A percentile compares a stretch with the other conserved stretches of the same genome.
Conservation (phyloP, 2,329 filamentous ascomycete genomes). For the Diaporthe velutina region DNA sequence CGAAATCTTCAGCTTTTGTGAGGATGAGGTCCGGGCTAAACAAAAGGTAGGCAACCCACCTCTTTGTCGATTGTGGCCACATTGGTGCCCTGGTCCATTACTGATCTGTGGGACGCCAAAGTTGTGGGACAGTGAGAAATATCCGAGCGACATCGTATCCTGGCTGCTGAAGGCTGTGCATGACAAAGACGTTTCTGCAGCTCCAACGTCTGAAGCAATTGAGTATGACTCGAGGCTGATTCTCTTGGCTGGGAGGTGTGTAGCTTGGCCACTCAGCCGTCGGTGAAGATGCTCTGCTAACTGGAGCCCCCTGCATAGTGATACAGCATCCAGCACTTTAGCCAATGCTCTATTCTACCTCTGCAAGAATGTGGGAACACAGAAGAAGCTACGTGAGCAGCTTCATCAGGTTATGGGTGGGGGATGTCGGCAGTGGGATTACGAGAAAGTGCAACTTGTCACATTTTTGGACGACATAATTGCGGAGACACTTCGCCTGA, state of each 20-base stretch:
- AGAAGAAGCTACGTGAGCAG: constrained; percentile 7
- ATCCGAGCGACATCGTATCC: constrained; percentile 26
- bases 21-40: constrained; percentile 6
- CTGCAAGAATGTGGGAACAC: constrained; percentile 15
- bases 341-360: constrained; percentile 27
- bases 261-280: background rate
- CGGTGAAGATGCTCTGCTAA: background rate
- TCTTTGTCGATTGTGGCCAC: background rate
- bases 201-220: constrained; percentile 14
- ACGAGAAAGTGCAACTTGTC: constrained; percentile 24
- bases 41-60: background rate
- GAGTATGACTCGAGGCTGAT: constrained; percentile 25
- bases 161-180: constrained; percentile 31
- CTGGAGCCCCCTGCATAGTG: background rate
- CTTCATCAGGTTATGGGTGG: background rate
- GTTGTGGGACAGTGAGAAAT: constrained; percentile 24
- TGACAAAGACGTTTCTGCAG: constrained; percentile 23
- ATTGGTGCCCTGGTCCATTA: background rate
- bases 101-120: constrained; percentile 3
- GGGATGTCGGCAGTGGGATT: constrained; percentile 3
- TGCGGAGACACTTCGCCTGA: constrained; percentile 32
- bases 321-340: constrained; percentile 14
- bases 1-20: constrained; percentile 6
- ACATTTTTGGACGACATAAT: constrained; percentile 31
- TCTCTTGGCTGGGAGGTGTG: constrained; percentile 26